A percentile compares a stretch with the other conserved stretches of the same genome.
Evolutionary conservation across 2,329 filamentous ascomycete species (phyloP).

Genomic region (Xylaria sp.): DNA sequence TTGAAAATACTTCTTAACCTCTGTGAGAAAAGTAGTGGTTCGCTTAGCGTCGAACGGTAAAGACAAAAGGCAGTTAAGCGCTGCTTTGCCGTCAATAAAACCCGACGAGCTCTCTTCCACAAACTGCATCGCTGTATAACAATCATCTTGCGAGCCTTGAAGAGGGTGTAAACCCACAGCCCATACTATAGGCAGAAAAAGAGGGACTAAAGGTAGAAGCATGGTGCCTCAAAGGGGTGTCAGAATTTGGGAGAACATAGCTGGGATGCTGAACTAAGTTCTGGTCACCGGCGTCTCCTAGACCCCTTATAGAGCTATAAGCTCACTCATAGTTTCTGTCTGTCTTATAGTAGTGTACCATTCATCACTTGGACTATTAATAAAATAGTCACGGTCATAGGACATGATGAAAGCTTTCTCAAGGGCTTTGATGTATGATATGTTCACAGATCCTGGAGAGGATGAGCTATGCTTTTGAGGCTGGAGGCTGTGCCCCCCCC

Average conservation of each 20-base stretch:
- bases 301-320: not conserved
- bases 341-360: not conserved
- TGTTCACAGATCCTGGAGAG: not conserved
- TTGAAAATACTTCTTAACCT: constrained; percentile 26
- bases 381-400: not conserved
- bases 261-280: not conserved
- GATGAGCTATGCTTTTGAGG: not conserved
- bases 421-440: not conserved
- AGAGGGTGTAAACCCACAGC: not conserved
- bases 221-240: not conserved
- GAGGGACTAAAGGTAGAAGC: not conserved
- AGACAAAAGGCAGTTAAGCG: constrained; percentile 15
- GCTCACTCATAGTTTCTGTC: not conserved
- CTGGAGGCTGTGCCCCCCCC: not conserved
- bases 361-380: not conserved
- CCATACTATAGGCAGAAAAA: constrained; percentile 12
- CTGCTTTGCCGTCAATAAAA: constrained; percentile 21
- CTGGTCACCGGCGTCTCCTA: not conserved
- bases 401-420: not conserved
- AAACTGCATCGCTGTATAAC: constrained; percentile 11
- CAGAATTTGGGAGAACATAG: not conserved
- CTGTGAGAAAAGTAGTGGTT: constrained; percentile 12
- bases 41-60: constrained; percentile 8
- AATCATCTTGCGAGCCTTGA: constrained; percentile 6
- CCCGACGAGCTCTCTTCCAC: not conserved